Evolutionary conservation across 2,329 filamentous ascomycete genomes (phyloP).

Genomic region (Ascochyta lentis): DNA sequence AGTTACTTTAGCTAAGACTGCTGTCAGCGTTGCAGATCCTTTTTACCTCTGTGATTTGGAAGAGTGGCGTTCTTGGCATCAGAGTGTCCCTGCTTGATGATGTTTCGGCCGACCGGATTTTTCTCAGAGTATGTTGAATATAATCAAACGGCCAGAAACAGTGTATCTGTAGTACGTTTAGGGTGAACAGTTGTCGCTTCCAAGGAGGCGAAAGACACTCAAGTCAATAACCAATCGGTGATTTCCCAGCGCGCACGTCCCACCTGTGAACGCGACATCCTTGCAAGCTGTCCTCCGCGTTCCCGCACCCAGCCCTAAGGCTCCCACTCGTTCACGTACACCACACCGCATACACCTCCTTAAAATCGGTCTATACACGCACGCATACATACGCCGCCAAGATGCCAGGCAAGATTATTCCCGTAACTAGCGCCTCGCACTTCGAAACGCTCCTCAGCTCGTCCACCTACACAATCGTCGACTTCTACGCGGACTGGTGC

Average conservation of each 20-base stretch:
- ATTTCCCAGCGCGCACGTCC: not conserved
- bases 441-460: constrained; percentile 45
- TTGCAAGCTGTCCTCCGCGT: constrained; percentile 30
- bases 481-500: constrained; percentile 64
- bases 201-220: not conserved
- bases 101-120: no score
- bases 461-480: constrained; percentile 54
- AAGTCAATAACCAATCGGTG: constrained; percentile 17
- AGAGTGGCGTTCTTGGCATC: no score
- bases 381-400: constrained; percentile 3
- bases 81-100: no score
- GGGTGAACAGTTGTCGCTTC: not conserved
- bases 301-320: constrained; percentile 2
- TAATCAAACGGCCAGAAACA: no score
- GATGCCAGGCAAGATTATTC: constrained; percentile 43
- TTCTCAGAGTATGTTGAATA: no score
- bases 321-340: not conserved
- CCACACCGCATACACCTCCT: not conserved
- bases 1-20: no score
- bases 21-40: no score
- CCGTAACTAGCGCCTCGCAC: constrained; percentile 43
- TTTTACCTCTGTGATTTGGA: no score
- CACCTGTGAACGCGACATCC: constrained; percentile 14
- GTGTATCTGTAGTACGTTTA: no score
- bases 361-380: not conserved